Conservation (phyloP, 306 rosid genomes). For the Leucaena leucocephala region DNA sequence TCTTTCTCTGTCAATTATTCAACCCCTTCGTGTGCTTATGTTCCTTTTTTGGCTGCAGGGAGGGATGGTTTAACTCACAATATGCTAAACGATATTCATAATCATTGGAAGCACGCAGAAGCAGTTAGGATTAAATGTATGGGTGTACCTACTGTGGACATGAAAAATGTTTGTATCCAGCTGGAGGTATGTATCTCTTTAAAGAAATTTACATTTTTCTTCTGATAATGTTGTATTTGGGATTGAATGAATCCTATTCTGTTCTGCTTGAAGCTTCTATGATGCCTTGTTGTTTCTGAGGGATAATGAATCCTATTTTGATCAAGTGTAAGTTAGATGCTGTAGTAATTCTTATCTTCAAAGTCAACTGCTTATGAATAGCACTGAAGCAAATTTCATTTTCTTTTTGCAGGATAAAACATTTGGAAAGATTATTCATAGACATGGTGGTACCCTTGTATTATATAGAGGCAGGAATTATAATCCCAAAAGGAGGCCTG, state of each 20-base stretch:
- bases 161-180: constrained; percentile 81
- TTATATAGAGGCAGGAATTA: constrained; percentile 89
- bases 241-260: constrained; percentile 6
- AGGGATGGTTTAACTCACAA: constrained; percentile 97
- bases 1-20: constrained; percentile 20
- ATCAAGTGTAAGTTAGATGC: not conserved
- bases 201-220: constrained; percentile 1
- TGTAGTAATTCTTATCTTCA: constrained; percentile 14
- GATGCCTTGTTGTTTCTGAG: not conserved
- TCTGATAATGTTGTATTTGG: constrained; percentile 9
- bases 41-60: constrained; percentile 52
- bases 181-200: constrained; percentile 63
- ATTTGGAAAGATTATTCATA: constrained; percentile 78
- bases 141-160: constrained; percentile 94
- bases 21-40: not conserved
- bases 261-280: constrained; percentile 18
- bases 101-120: constrained; percentile 79
- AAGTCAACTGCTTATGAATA: constrained; percentile 1
- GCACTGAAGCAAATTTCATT: constrained; percentile 26
- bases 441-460: constrained; percentile 80
- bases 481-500: constrained; percentile 69
- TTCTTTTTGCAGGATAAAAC: constrained; percentile 77
- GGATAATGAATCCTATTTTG: not conserved
- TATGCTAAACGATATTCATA: constrained; percentile 84
- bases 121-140: constrained; percentile 88